Evolutionary conservation across 495 filamentous ascomycete species (phyloP), one percentile per base, ranked within the genome.

Genomic region (Aspergillus panamensis): DNA sequence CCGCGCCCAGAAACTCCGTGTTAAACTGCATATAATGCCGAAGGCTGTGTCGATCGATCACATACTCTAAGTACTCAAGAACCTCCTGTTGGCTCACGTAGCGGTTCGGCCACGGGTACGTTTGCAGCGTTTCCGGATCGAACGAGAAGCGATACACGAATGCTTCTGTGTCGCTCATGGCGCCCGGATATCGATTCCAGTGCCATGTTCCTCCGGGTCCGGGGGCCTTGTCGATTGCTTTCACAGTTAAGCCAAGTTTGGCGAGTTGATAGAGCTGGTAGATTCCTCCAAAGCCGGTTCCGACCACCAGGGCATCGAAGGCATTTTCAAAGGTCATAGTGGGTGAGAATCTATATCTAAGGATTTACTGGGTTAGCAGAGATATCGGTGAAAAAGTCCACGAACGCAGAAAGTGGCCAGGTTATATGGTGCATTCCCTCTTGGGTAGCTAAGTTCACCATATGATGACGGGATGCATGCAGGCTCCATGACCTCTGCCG

Each of bases 241-340:
- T 70, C n/a, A 67, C 69, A 2, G 57, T 68, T 35, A 77, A 63
- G 0, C 74, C 73, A 10, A 55, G 51, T n/a, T 77, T 60, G 5
- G 68, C 59, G 5, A 82, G 66, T 13, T 51, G 29, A n/a, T 80
- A 55, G 20, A 75, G 63, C 9, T 58, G 51, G 53, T 73, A 77
- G 35, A 73, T 64, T 0, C 77, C 67, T 6, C 71, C 69, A 42
- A 83, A 82, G 9, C 81, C 81, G 16, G 75, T 74, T 8, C 81
- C 82, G 13, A 85, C 77, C 43, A 84, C 70, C 29, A 84, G 68
- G 40, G 71, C 76, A 55, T 84, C 81, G 39, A 79, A 56, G 25
- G 77, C 32, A 10, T 60, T 49, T 53, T 61, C 59, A 25, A 31
- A 40, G 10, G 59, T 8, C 53, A 56, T 61, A 10, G 9, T 45